These are phyloP conservation scores for Myxozyma sirexii DNA, from an alignment of 805 yeast species.

Conservation along the genomic window DNA sequence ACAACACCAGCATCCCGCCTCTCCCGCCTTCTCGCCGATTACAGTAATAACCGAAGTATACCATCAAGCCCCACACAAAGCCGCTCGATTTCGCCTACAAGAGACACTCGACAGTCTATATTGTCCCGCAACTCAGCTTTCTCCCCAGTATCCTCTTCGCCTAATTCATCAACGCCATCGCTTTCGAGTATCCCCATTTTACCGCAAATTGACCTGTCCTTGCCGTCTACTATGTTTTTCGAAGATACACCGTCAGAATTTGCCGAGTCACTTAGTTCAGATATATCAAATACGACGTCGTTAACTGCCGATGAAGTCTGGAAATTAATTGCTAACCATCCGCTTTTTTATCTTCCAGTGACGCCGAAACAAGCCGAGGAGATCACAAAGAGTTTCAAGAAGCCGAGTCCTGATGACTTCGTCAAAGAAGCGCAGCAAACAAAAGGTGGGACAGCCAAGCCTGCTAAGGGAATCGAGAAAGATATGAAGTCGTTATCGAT, in stretches of 20 bases:
- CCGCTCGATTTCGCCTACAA: background rate
- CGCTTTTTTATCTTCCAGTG: constrained; percentile 42
- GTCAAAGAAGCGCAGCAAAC: constrained; percentile 58
- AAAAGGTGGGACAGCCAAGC: constrained; percentile 22
- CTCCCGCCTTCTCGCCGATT: background rate
- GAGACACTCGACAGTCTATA: background rate
- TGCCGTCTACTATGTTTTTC: constrained; percentile 24
- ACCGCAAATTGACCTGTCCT: background rate
- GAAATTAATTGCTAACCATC: constrained; percentile 46
- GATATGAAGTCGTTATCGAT: constrained; percentile 22
- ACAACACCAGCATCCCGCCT: constrained; percentile 8
- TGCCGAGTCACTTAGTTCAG: constrained; percentile 12
- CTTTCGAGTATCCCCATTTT: background rate
- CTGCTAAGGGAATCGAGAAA: constrained; percentile 13
- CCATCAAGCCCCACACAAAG: background rate
- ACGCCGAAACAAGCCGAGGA: constrained; percentile 40
- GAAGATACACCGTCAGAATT: constrained; percentile 26
- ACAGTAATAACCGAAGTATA: background rate
- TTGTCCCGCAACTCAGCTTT: background rate
- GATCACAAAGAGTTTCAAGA: constrained; percentile 56
- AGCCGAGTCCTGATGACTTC: constrained; percentile 84
- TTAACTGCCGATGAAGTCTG: constrained; percentile 28
- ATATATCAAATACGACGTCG: background rate
- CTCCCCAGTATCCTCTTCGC: no score
- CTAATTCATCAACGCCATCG: background rate